These are phyloP conservation scores for Hypoxylon sp. DNA, from an alignment of 2,329 filamentous ascomycete genomes.

Conservation along the genomic window DNA sequence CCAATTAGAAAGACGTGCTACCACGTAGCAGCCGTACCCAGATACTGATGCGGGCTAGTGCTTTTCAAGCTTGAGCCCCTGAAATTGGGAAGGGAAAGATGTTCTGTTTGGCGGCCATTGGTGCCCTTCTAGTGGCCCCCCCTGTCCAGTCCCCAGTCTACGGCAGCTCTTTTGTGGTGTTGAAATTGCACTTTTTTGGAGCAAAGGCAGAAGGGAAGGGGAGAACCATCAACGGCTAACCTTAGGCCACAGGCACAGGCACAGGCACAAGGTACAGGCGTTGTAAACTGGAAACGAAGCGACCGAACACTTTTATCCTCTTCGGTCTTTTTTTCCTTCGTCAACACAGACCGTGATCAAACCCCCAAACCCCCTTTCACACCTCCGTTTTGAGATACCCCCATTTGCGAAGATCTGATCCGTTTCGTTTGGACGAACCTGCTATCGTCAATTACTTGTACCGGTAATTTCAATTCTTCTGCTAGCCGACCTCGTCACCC, in stretches of 20 bases:
- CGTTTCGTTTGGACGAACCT: constrained; percentile 40
- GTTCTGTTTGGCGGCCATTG: constrained; percentile 40
- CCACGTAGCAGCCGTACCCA: constrained; percentile 11
- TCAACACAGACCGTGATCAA: constrained; percentile 38
- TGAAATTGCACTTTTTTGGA: constrained; percentile 42
- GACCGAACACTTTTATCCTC: constrained; percentile 43
- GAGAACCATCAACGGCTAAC: constrained; percentile 30
- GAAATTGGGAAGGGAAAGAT: constrained; percentile 29
- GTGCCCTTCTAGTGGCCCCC: constrained; percentile 40
- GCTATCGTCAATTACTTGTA: constrained; percentile 39
- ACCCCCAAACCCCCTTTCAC: constrained; percentile 28
- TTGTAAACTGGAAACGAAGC: constrained; percentile 18
- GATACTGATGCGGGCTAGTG: constrained; percentile 19
- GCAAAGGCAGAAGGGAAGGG: constrained; percentile 32
- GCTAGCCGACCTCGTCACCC: constrained; percentile 31
- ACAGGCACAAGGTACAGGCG: background rate
- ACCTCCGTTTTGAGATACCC: constrained; percentile 48
- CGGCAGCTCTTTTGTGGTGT: constrained; percentile 39
- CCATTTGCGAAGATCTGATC: constrained; percentile 43
- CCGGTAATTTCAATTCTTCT: constrained; percentile 37
- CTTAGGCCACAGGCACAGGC: too few species aligned
- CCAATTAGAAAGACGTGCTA: constrained; percentile 37
- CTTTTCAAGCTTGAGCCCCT: constrained; percentile 35
- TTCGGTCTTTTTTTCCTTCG: constrained; percentile 40
- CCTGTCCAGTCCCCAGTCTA: constrained; percentile 35